Conservation (phyloP, 768 basidiomycete genomes). For the Podaxis sp. region DNA sequence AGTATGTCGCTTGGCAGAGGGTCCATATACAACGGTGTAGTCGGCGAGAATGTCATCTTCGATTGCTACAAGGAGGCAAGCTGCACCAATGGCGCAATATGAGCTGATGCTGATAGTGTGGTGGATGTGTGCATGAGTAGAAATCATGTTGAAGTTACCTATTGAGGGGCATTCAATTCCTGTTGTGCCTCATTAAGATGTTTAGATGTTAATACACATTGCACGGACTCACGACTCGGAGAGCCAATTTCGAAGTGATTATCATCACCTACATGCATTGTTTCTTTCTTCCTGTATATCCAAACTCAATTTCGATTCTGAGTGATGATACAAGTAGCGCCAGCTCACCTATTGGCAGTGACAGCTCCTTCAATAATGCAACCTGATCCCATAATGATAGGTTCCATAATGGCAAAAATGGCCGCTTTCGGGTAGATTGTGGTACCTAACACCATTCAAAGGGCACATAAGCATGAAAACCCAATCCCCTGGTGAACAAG, state of each 20-base stretch:
- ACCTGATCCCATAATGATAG: conserved; percentile 86
- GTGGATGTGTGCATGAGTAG: conserved; percentile 82
- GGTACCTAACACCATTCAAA: conserved; percentile 47
- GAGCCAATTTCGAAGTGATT: conserved; percentile 95
- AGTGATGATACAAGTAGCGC: background rate
- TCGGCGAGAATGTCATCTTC: conserved; percentile 80
- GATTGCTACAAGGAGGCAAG: conserved; percentile 73
- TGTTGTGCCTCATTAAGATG: conserved; percentile 27
- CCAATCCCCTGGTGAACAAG: background rate
- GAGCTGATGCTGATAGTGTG: conserved; percentile 78
- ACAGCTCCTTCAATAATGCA: conserved; percentile 90
- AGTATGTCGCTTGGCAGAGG: conserved; percentile 63
- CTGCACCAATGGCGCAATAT: conserved; percentile 82
- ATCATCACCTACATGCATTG: conserved; percentile 93
- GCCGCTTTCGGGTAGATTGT: conserved; percentile 94
- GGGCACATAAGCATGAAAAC: background rate
- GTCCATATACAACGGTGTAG: conserved; percentile 83
- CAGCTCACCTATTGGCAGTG: conserved; percentile 76
- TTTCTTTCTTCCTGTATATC: conserved; percentile 62
- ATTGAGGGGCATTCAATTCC: conserved; percentile 86
- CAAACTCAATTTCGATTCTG: background rate
- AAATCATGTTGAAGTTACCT: conserved; percentile 84
- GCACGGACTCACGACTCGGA: conserved; percentile 66
- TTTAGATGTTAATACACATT: background rate
- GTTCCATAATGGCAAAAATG: conserved; percentile 87